Evolutionary conservation across 495 filamentous ascomycete species (phyloP).

Genomic region (Penicillium parvum): DNA sequence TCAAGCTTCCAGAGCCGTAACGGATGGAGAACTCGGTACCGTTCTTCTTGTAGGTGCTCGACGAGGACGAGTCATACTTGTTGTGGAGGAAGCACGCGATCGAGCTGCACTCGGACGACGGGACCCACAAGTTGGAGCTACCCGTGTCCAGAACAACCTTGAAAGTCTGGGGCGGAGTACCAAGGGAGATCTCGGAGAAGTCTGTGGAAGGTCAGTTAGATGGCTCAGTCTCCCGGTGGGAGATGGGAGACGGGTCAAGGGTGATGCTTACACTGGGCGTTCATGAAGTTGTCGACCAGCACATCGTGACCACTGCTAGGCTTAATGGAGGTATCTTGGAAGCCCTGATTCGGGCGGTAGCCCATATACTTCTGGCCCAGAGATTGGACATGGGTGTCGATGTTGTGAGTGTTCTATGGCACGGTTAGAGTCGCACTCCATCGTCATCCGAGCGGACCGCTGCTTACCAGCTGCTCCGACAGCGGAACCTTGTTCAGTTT

Average conservation of each 20-base stretch:
- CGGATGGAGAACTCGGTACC: conserved; percentile 88
- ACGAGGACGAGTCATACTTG: conserved; percentile 91
- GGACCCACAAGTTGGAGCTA: conserved; percentile 99
- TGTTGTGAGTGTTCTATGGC: conserved; percentile 64
- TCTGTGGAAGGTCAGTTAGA: conserved; percentile 51
- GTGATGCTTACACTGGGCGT: conserved; percentile 82
- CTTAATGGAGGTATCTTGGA: conserved; percentile 68
- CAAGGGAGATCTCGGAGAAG: conserved; percentile 93
- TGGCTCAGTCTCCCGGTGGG: not conserved
- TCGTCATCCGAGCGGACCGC: not conserved
- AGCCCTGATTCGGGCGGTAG: conserved; percentile 67
- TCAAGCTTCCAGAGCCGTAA: conserved; percentile 93
- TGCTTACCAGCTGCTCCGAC: conserved; percentile 79
- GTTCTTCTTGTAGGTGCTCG: conserved; percentile 91
- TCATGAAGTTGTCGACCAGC: conserved; percentile 94
- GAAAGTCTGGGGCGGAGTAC: conserved; percentile 88
- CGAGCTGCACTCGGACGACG: conserved; percentile 81
- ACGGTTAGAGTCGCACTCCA: conserved; percentile 14
- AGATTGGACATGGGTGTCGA: conserved; percentile 72
- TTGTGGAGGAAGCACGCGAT: conserved; percentile 97
- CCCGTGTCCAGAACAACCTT: conserved; percentile 99
- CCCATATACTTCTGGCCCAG: conserved; percentile 88
- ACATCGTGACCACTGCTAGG: conserved; percentile 70
- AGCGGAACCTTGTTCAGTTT: conserved; percentile 96
- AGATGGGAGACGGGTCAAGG: not conserved